Evolutionary conservation across 352 stramenopile genomes (phyloP), one percentile per base, ranked within the genome.

Genomic region (Phytophthora colocasiae): DNA sequence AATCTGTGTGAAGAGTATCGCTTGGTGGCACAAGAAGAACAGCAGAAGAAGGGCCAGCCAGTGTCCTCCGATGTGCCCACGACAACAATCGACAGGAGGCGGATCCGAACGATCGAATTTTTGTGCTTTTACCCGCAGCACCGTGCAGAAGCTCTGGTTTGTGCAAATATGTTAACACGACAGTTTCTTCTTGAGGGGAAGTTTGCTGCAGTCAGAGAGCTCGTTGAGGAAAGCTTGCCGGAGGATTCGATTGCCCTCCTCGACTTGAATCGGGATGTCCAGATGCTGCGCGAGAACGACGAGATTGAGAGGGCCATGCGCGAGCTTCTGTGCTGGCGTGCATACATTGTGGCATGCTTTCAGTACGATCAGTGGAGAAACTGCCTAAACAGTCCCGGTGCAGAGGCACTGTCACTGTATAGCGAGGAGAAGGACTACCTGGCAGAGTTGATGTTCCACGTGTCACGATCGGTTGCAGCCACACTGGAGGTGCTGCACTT

Each of bases 401-500:
- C 65, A 15, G 73, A 78, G 26, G 31, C 45, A 31, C 44, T 79
- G 48, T 49, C 66, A 17, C 61, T 87, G 14, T 95, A 93, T 63
- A 87, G 69, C 32, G 83, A 96, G 55, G 86, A 95, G 66, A 93
- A 94, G 65, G 72, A 87, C 11, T 88, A 87, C 50, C 52, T 95
- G 39, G 73, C 75, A 5, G 83, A 92, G 36, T 66, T 96, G 19
- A 92, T 92, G 80, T 90, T 91, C 63, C 83, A 92, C 44, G 81
- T 85, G 10, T 85, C 85, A 10, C 68, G 78, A 4, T 80, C 85
- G 0, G 71, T 72, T 27, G 71, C 69, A 1, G 75, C 73, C 8
- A 73, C 87, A n/a, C 52, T 90, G n/a, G 84, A 91, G 34, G 84
- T 78, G 34, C 73, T 96, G 47, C 83, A 93, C 40, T 96, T 96